Evolutionary conservation across 1,284 basidiomycete genomes (phyloP).

Genomic region (Tilletiaria anomala): DNA sequence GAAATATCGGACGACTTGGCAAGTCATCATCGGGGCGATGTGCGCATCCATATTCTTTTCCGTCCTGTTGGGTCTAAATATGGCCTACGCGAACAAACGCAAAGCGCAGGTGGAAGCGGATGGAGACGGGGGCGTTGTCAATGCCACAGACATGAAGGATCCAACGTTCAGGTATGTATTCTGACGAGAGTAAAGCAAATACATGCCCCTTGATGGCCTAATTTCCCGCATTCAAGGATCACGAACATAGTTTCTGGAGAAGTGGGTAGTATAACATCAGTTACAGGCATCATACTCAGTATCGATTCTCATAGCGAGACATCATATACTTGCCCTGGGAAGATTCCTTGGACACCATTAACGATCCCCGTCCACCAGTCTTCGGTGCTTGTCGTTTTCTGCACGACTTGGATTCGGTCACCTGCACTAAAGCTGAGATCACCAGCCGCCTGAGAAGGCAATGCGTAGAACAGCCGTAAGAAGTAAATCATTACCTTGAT

Average conservation of each 20-base stretch:
- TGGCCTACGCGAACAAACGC: not conserved
- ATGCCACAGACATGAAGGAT: not conserved
- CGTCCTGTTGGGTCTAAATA: not conserved
- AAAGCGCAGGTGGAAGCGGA: not conserved
- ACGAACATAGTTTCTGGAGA: not conserved
- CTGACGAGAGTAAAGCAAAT: no score
- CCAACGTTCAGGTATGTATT: not conserved
- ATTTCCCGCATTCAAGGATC: not conserved
- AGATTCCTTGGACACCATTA: slow-evolving; percentile 73
- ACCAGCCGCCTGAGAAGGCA: slow-evolving; percentile 53
- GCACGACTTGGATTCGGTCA: slow-evolving; percentile 83
- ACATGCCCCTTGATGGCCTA: no score
- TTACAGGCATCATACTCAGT: no score
- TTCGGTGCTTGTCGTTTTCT: slow-evolving; percentile 66
- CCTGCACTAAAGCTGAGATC: slow-evolving; percentile 81
- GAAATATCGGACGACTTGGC: slow-evolving; percentile 44
- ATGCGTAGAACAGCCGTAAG: no score
- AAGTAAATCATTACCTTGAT: slow-evolving; percentile 1
- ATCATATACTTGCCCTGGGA: no score
- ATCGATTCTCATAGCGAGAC: no score
- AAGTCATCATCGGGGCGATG: slow-evolving; percentile 41
- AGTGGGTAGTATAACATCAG: no score
- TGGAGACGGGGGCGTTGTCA: no score
- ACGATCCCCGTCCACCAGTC: slow-evolving; percentile 97
- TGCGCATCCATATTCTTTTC: slow-evolving; percentile 11